A percentile compares a stretch with the other conserved stretches of the same genome.
These are phyloP conservation scores for Hanseniaspora singularis DNA, from an alignment of 805 yeast genomes.

Conservation along the genomic window DNA sequence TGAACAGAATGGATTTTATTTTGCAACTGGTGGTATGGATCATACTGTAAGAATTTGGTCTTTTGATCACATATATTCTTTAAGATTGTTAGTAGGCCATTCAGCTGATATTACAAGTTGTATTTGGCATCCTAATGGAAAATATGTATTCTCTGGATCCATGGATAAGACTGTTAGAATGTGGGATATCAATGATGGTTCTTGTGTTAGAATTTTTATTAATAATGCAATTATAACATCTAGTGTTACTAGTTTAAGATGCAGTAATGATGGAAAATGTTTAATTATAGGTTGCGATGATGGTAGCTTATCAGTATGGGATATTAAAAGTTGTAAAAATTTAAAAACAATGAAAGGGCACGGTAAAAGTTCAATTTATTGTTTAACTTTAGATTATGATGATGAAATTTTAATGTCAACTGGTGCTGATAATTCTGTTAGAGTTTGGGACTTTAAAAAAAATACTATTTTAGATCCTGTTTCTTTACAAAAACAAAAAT, in stretches of 20 bases:
- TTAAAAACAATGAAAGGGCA: conserved; percentile 91
- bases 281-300: conserved; percentile 93
- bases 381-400: conserved; percentile 72
- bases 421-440: conserved; percentile 81
- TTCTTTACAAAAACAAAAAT: conserved; percentile 62
- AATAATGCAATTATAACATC: conserved; percentile 48
- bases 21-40: conserved; percentile 96
- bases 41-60: conserved; percentile 98
- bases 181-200: conserved; percentile 94
- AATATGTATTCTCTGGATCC: conserved; percentile 88
- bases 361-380: conserved; percentile 74
- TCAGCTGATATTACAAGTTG: conserved; percentile 91
- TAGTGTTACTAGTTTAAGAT: conserved; percentile 71
- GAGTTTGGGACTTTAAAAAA: conserved; percentile 91
- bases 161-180: conserved; percentile 90
- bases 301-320: conserved; percentile 81
- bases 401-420: conserved; percentile 84
- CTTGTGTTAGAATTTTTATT: conserved; percentile 78
- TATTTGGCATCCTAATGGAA: conserved; percentile 90
- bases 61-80: conserved; percentile 92
- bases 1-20: conserved; percentile 93
- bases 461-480: conserved; percentile 64
- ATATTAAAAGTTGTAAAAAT: conserved; percentile 79
- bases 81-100: conserved; percentile 94
- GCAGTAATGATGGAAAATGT: conserved; percentile 95